These are phyloP conservation scores for Leccinum griseonigrum DNA, from an alignment of 1,284 basidiomycete genomes.

Conservation along the genomic window DNA sequence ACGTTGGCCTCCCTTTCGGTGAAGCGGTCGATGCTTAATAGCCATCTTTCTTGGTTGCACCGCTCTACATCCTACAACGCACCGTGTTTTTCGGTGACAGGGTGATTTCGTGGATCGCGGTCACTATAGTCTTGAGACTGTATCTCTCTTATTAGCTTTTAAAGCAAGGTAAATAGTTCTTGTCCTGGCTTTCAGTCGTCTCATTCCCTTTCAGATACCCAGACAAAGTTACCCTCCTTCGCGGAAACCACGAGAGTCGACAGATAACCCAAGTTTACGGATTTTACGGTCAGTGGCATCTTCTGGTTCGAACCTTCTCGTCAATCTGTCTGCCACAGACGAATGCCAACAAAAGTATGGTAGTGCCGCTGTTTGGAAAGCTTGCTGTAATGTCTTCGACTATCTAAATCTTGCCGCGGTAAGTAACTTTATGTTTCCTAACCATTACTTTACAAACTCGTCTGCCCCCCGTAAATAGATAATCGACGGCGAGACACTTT, in stretches of 20 bases:
- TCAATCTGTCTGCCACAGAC: constrained; percentile 47
- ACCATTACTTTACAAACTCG: neutral
- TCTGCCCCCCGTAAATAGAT: constrained; percentile 51
- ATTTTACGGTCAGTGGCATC: constrained; percentile 76
- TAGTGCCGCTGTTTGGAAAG: constrained; percentile 92
- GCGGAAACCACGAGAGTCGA: constrained; percentile 94
- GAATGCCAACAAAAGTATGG: constrained; percentile 98
- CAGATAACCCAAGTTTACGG: constrained; percentile 99
- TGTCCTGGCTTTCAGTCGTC: neutral
- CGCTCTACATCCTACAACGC: constrained; percentile 1
- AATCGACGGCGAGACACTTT: constrained; percentile 88
- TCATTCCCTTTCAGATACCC: constrained; percentile 65
- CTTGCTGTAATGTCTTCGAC: constrained; percentile 94
- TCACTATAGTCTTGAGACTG: constrained; percentile 95
- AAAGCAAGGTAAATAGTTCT: constrained; percentile 74
- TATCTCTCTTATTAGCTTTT: constrained; percentile 84
- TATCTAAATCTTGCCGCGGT: constrained; percentile 92
- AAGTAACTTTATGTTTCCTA: constrained; percentile 32
- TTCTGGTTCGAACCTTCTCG: neutral
- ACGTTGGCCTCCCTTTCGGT: constrained; percentile 44
- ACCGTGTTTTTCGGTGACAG: constrained; percentile 39
- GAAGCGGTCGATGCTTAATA: constrained; percentile 18
- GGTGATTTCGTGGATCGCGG: constrained; percentile 98
- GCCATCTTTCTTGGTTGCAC: constrained; percentile 21
- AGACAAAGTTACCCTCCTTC: constrained; percentile 85